Conservation (phyloP, 1,284 basidiomycete genomes). For the Neonothopanus nambi region DNA sequence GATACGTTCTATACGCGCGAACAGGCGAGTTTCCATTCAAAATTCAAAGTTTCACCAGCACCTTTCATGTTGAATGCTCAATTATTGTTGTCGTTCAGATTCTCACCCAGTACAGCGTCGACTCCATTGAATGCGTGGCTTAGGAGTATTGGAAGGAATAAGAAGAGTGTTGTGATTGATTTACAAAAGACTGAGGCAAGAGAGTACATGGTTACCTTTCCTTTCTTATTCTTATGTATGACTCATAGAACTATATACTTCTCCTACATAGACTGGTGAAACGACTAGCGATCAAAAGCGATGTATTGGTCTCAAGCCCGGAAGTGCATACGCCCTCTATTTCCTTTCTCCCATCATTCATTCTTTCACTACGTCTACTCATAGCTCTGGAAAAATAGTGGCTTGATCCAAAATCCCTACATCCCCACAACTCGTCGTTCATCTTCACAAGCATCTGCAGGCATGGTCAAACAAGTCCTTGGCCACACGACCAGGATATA, state of each 20-base stretch:
- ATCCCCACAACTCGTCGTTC: constrained; percentile 58
- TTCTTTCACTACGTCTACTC: neutral
- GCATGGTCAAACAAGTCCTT: constrained; percentile 73
- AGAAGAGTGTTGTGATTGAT: constrained; percentile 71
- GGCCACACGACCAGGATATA: constrained; percentile 68
- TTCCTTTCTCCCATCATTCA: neutral
- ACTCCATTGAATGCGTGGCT: constrained; percentile 59
- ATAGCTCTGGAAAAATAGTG: constrained; percentile 70
- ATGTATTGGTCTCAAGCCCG: constrained; percentile 69
- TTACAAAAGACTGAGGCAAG: constrained; percentile 60
- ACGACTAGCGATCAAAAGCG: constrained; percentile 57
- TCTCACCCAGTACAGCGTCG: too few species aligned
- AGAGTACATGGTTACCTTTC: constrained; percentile 40
- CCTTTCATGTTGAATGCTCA: too few species aligned
- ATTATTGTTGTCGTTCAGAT: too few species aligned
- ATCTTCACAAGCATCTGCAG: constrained; percentile 75
- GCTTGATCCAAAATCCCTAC: constrained; percentile 56
- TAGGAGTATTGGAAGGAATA: constrained; percentile 66
- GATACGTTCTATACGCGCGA: too few species aligned
- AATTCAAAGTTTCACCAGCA: too few species aligned
- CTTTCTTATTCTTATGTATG: neutral
- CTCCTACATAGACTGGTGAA: constrained; percentile 52
- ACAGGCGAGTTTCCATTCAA: too few species aligned
- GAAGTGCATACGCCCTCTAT: constrained; percentile 46
- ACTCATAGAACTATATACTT: neutral